These are phyloP conservation scores for Podospora pseudopauciseta DNA, from an alignment of 495 filamentous ascomycete species.

Conservation along the genomic window DNA sequence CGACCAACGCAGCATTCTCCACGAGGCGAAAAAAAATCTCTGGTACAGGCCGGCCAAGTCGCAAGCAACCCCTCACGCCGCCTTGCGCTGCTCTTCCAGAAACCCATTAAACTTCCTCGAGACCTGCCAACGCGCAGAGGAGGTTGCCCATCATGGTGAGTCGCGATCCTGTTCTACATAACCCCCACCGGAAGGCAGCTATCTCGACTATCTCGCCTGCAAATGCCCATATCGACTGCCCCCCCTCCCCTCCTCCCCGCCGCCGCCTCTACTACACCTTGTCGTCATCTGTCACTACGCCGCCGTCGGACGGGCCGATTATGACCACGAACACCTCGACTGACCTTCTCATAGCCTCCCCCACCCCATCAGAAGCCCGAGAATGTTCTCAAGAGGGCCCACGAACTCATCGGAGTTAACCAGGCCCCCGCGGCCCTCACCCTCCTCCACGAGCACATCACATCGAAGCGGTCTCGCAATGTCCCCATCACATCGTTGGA, in stretches of 20 bases:
- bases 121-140: slow-evolving; percentile 33
- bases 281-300: slow-evolving; percentile 16
- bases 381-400: slow-evolving; percentile 97
- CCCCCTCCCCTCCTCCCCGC: slow-evolving; percentile 11
- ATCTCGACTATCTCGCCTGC: background rate
- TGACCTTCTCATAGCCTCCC: slow-evolving; percentile 66
- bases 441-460: slow-evolving; percentile 98
- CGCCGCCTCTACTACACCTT: slow-evolving; percentile 11
- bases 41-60: slow-evolving; percentile 34
- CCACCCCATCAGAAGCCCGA: slow-evolving; percentile 95
- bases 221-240: slow-evolving; percentile 1
- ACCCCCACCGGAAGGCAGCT: background rate
- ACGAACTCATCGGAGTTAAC: slow-evolving; percentile 96
- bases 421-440: slow-evolving; percentile 88
- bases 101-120: slow-evolving; percentile 27
- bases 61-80: slow-evolving; percentile 30
- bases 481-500: slow-evolving; percentile 94
- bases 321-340: background rate
- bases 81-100: slow-evolving; percentile 28
- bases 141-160: slow-evolving; percentile 44
- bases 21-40: slow-evolving; percentile 35
- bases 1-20: slow-evolving; percentile 28
- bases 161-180: slow-evolving; percentile 9
- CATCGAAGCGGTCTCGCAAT: slow-evolving; percentile 94
- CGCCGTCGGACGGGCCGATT: background rate